Conservation (phyloP, 305 asterid genomes). For the Solanum hybrid region DNA sequence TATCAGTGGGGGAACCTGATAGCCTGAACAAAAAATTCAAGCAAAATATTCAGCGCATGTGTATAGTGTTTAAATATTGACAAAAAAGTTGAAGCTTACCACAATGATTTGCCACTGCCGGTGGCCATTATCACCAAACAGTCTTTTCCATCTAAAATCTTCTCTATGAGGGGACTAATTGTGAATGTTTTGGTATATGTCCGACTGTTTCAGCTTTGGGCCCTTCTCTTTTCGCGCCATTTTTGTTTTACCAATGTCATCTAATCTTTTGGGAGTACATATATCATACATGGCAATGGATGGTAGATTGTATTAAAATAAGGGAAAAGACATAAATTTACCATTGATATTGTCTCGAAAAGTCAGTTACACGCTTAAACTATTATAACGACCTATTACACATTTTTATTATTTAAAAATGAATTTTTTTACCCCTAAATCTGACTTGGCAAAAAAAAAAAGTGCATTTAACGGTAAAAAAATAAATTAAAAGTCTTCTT, state of each 20-base stretch:
- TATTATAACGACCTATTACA: no score
- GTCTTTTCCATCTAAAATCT: conserved; percentile 59
- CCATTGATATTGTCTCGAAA: no score
- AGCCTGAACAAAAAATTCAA: conserved; percentile 32
- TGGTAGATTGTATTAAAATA: no score
- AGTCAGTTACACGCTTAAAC: no score
- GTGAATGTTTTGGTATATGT: not conserved
- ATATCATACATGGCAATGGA: no score
- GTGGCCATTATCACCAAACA: conserved; percentile 91
- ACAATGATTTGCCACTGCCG: conserved; percentile 85
- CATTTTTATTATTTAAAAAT: no score
- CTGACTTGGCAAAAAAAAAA: no score
- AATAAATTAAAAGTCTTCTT: no score
- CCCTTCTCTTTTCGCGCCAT: not conserved
- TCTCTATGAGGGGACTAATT: conserved; percentile 22
- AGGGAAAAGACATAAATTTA: no score
- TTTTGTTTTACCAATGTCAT: not conserved
- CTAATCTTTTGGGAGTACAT: not conserved
- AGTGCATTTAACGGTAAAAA: no score
- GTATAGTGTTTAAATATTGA: not conserved
- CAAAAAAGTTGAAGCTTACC: conserved; percentile 31
- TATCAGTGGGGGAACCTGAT: conserved; percentile 85
- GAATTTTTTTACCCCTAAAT: no score
- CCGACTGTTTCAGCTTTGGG: not conserved
- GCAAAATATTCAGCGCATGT: not conserved